Evolutionary conservation across 768 basidiomycete genomes (phyloP).

Genomic region (Lentinula guzmanii): DNA sequence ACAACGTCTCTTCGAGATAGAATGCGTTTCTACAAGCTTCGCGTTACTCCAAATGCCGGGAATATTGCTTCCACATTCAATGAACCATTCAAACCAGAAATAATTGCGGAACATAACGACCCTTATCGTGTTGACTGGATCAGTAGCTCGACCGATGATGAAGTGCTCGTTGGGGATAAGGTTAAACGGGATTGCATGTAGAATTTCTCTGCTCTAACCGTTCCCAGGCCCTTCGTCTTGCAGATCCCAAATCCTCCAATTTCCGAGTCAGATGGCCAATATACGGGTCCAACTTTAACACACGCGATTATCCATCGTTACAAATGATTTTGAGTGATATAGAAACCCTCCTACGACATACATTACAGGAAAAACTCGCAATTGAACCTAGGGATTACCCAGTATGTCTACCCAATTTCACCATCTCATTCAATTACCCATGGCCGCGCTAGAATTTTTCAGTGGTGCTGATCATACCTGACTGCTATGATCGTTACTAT

Average conservation of each 20-base stretch:
- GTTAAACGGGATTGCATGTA: constrained; percentile 24
- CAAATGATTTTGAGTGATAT: constrained; percentile 76
- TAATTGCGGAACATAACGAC: constrained; percentile 82
- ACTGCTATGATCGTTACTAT: constrained; percentile 82
- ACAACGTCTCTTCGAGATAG: constrained; percentile 69
- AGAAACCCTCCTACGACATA: constrained; percentile 57
- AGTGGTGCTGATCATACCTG: constrained; percentile 84
- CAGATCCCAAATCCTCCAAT: constrained; percentile 60
- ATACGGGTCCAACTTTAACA: constrained; percentile 77
- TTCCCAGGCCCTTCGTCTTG: constrained; percentile 59
- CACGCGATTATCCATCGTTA: constrained; percentile 63
- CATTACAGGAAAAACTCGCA: constrained; percentile 55
- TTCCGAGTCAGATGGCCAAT: constrained; percentile 84
- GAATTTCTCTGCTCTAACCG: background rate
- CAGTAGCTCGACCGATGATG: constrained; percentile 38
- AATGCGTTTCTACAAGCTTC: constrained; percentile 83
- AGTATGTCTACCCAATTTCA: constrained; percentile 29
- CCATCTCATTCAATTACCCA: background rate
- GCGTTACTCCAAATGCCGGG: constrained; percentile 65
- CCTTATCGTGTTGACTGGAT: constrained; percentile 85
- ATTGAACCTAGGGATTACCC: constrained; percentile 52
- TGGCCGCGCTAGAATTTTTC: constrained; percentile 63
- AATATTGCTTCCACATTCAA: constrained; percentile 75
- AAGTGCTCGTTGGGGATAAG: constrained; percentile 66
- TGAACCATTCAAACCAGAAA: constrained; percentile 76